Percentiles rank a stretch among this genome's conserved stretches.
Conservation (phyloP, 805 yeast species). For the Ogataea kodamae region DNA sequence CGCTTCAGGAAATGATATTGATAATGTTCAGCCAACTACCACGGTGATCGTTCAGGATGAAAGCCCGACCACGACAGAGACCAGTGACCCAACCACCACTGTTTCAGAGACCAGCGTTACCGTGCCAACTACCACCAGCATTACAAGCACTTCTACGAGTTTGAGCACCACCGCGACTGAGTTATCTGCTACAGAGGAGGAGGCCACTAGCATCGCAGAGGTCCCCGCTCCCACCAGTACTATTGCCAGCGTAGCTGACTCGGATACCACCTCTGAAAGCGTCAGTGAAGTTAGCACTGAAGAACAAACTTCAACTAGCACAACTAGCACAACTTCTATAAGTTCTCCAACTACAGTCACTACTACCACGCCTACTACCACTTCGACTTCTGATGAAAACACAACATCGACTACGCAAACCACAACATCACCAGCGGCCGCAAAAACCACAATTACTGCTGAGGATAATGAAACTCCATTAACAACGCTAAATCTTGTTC, state of each 20-base stretch:
- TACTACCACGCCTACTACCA: constrained; percentile 11
- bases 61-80: constrained; percentile 6
- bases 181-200: constrained; percentile 14
- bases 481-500: constrained; percentile 9
- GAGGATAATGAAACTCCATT: background rate
- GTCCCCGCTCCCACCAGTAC: constrained; percentile 14
- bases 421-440: background rate
- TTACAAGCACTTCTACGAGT: constrained; percentile 18
- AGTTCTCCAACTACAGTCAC: constrained; percentile 1
- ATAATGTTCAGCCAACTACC: constrained; percentile 15
- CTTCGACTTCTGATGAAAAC: constrained; percentile 11
- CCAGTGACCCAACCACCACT: constrained; percentile 6
- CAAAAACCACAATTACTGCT: background rate
- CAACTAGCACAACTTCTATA: constrained; percentile 13
- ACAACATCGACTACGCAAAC: constrained; percentile 1
- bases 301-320: background rate
- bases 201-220: constrained; percentile 11
- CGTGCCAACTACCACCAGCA: constrained; percentile 18
- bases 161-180: constrained; percentile 21
- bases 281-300: no score
- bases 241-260: constrained; percentile 1
- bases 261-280: no score
- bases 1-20: constrained; percentile 28
- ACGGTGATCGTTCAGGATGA: constrained; percentile 17
- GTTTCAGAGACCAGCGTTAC: constrained; percentile 8